Evolutionary conservation across 2,329 filamentous ascomycete species (phyloP).

Genomic region (Fusarium sp.): DNA sequence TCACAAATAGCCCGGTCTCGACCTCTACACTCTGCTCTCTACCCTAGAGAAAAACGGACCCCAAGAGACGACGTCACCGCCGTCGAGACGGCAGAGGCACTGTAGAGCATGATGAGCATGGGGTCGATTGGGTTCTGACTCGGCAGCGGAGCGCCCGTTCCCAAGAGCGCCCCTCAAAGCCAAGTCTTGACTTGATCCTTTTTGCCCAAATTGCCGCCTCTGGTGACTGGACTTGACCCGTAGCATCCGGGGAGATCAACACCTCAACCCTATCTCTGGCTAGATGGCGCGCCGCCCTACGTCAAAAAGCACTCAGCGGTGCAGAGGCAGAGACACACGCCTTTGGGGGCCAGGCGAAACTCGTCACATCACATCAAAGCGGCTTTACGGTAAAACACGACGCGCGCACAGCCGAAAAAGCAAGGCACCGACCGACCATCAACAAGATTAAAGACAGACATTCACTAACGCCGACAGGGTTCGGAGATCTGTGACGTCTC

Average conservation of each 20-base stretch:
- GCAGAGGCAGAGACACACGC: neutral
- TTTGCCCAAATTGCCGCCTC: neutral
- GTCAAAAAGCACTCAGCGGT: neutral
- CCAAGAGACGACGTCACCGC: conserved; percentile 33
- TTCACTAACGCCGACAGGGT: conserved; percentile 27
- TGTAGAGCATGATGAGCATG: too few relatives aligned
- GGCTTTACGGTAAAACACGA: too few relatives aligned
- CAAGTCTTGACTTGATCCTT: conserved; percentile 15
- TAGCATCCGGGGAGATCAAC: neutral
- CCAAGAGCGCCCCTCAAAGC: conserved; percentile 25
- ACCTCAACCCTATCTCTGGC: too few relatives aligned
- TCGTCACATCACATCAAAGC: too few relatives aligned
- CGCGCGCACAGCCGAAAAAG: too few relatives aligned
- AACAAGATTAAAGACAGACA: neutral
- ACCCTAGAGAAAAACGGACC: conserved; percentile 5
- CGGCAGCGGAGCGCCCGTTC: conserved; percentile 33
- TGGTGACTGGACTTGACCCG: too few relatives aligned
- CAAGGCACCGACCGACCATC: neutral
- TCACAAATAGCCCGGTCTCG: conserved; percentile 10
- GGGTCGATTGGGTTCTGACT: conserved; percentile 43
- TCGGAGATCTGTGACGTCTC: conserved; percentile 33
- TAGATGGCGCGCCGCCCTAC: too few relatives aligned
- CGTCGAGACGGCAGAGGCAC: too few relatives aligned
- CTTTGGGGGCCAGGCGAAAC: conserved; percentile 32
- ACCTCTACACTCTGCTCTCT: neutral